These are phyloP conservation scores for Solanum hybrid DNA, from an alignment of 305 asterid species.

Conservation along the genomic window DNA sequence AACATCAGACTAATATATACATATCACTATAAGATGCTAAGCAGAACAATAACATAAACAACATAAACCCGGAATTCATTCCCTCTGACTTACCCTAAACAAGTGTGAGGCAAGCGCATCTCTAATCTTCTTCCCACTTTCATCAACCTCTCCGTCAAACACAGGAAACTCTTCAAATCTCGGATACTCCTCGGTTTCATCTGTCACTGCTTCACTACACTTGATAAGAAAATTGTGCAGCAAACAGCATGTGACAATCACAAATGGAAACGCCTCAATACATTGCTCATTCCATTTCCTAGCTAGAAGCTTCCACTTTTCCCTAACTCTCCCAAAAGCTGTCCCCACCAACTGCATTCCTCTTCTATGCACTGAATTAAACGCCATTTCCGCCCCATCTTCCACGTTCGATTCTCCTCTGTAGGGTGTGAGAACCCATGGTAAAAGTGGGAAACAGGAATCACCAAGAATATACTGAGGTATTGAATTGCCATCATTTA, in stretches of 20 bases:
- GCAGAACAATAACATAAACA: background rate
- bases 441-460: slow-evolving; percentile 57
- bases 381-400: slow-evolving; percentile 32
- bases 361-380: slow-evolving; percentile 45
- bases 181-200: slow-evolving; percentile 28
- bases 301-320: slow-evolving; percentile 70
- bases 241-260: slow-evolving; percentile 67
- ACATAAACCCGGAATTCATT: slow-evolving; percentile 10
- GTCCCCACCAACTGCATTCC: slow-evolving; percentile 52
- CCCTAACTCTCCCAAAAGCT: slow-evolving; percentile 50
- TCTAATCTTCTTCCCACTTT: slow-evolving; percentile 49
- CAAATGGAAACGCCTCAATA: slow-evolving; percentile 75
- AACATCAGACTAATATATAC: background rate
- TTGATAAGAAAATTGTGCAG: slow-evolving; percentile 89
- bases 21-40: background rate
- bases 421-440: slow-evolving; percentile 77
- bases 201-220: slow-evolving; percentile 60
- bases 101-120: slow-evolving; percentile 70
- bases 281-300: slow-evolving; percentile 60
- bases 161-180: slow-evolving; percentile 24
- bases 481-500: slow-evolving; percentile 39
- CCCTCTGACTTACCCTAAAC: slow-evolving; percentile 48
- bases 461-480: slow-evolving; percentile 81
- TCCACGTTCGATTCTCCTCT: background rate
- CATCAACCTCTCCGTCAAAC: slow-evolving; percentile 50